Conservation (phyloP, 176 grass and related monocot species). For the Sorghum bicolor region DNA sequence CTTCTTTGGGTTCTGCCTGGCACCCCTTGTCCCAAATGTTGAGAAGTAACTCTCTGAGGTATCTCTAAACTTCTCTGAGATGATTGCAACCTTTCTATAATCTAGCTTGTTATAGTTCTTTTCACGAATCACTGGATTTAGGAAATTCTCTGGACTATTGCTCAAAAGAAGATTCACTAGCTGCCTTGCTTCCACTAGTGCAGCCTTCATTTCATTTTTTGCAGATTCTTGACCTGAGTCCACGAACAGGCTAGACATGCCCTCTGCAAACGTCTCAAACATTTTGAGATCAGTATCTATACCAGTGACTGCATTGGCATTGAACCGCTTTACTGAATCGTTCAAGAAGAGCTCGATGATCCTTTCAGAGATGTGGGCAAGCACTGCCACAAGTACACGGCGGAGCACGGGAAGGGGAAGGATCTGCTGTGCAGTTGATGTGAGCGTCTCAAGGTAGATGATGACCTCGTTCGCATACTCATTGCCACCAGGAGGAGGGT, state of each 20-base stretch:
- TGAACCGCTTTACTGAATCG: conserved; percentile 90
- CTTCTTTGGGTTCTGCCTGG: conserved; percentile 78
- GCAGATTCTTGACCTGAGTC: conserved; percentile 57
- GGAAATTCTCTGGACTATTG: conserved; percentile 86
- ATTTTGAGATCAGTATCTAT: conserved; percentile 86
- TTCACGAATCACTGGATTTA: conserved; percentile 89
- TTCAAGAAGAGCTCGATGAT: conserved; percentile 75
- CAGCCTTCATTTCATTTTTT: conserved; percentile 68
- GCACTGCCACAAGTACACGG: conserved; percentile 72
- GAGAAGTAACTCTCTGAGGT: conserved; percentile 87
- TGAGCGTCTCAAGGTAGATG: conserved; percentile 88
- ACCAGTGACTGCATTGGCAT: conserved; percentile 70
- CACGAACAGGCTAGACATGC: conserved; percentile 52
- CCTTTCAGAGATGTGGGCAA: conserved; percentile 69
- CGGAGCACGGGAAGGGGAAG: conserved; percentile 69
- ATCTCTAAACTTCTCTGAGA: conserved; percentile 97
- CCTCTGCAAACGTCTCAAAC: conserved; percentile 80
- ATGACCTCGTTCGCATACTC: conserved; percentile 91
- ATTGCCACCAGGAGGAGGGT: conserved; percentile 63
- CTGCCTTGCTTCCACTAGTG: conserved; percentile 75
- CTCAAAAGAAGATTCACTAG: conserved; percentile 94
- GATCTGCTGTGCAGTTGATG: conserved; percentile 82
- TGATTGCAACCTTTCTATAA: conserved; percentile 75
- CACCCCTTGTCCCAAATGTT: conserved; percentile 75
- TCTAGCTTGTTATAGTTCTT: conserved; percentile 94